A percentile compares a stretch with the other conserved stretches of the same genome.
phyloP scores from a whole-genome alignment of 2,329 filamentous ascomycete species.

The Westerdykella ornata region DNA sequence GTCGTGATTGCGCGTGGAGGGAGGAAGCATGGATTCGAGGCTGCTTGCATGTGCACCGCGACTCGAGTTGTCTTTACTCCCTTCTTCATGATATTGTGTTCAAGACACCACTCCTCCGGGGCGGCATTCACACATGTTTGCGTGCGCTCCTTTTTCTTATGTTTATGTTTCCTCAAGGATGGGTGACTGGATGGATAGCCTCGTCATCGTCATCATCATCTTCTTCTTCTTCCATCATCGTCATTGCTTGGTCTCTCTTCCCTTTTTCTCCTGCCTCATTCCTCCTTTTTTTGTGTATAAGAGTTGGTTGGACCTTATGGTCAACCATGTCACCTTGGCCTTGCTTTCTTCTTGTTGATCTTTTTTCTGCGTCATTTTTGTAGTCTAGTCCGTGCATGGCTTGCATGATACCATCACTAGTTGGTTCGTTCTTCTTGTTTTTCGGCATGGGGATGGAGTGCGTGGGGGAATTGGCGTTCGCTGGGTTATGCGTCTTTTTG shows the following conservation, averaged over 20 bases:
- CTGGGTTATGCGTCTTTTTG: not conserved
- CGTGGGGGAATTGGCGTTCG: too few relatives aligned
- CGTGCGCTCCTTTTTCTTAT: not conserved
- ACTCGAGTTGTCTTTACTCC: too few relatives aligned
- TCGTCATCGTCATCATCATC: not conserved
- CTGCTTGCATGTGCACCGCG: too few relatives aligned
- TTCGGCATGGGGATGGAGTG: too few relatives aligned
- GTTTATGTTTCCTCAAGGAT: not conserved
- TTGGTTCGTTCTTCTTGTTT: too few relatives aligned
- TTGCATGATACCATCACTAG: not conserved
- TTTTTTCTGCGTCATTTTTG: constrained; percentile 2
- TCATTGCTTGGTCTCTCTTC: not conserved
- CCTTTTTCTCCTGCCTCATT: constrained; percentile 2
- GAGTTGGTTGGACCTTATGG: constrained; percentile 10
- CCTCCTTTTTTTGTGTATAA: constrained; percentile 12
- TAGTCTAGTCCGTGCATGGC: not conserved
- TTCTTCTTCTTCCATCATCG: not conserved
- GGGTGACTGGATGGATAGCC: not conserved
- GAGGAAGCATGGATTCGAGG: too few relatives aligned
- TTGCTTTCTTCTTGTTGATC: constrained; percentile 1
- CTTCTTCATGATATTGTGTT: too few relatives aligned
- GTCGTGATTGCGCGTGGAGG: too few relatives aligned
- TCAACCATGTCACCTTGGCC: not conserved
- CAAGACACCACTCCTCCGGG: too few relatives aligned
- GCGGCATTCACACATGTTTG: not conserved